These are phyloP conservation scores for Nitzschia palea DNA, from an alignment of 108 stramenopile genomes.

Conservation along the genomic window DNA sequence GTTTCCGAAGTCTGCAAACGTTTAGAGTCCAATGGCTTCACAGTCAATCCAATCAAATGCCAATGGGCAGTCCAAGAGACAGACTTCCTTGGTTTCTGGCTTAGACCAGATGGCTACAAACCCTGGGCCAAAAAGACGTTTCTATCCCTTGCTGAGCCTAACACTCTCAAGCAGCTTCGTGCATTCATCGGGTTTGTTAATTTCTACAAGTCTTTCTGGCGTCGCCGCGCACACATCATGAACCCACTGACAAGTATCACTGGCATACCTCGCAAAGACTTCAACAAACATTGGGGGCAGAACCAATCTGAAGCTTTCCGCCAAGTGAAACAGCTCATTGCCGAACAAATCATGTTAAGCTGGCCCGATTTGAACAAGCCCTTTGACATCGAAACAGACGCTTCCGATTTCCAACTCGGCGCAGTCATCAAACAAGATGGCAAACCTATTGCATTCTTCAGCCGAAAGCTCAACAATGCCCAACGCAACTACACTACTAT, in stretches of 20 bases:
- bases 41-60: slow-evolving; percentile 32
- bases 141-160: slow-evolving; percentile 21
- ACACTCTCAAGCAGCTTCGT: slow-evolving; percentile 31
- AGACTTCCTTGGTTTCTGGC: slow-evolving; percentile 39
- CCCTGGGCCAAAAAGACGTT: slow-evolving; percentile 37
- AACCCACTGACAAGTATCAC: slow-evolving; percentile 31
- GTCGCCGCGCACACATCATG: slow-evolving; percentile 25
- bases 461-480: slow-evolving; percentile 28
- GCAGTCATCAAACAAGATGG: slow-evolving; percentile 30
- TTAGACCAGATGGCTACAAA: slow-evolving; percentile 24
- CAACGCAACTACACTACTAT: slow-evolving; percentile 39
- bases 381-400: slow-evolving; percentile 47
- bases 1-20: slow-evolving; percentile 10
- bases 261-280: not conserved
- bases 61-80: slow-evolving; percentile 22
- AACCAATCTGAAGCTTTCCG: slow-evolving; percentile 16
- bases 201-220: slow-evolving; percentile 46
- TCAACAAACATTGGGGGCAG: slow-evolving; percentile 18
- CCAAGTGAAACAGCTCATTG: not conserved
- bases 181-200: slow-evolving; percentile 51
- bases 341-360: slow-evolving; percentile 1
- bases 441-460: slow-evolving; percentile 26
- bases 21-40: slow-evolving; percentile 18
- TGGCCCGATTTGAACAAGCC: slow-evolving; percentile 39
- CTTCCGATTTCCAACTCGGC: slow-evolving; percentile 35